A percentile compares a stretch with the other conserved stretches of the same genome.
Conservation (phyloP, 371 early-diverging fungal genomes). For the Mortierella sp. region DNA sequence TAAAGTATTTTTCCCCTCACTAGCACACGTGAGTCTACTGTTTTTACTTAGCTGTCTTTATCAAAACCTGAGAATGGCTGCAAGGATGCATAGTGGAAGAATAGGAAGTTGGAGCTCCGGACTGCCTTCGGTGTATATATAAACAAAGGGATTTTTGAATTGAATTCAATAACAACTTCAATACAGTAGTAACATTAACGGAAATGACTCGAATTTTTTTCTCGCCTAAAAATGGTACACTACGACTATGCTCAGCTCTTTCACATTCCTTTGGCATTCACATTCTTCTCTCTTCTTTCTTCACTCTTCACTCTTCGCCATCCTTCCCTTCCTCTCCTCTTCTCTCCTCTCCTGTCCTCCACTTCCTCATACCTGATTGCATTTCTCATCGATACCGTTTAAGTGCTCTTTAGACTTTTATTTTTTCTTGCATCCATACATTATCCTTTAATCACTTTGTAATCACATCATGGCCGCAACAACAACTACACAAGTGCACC, state of each 20-base stretch:
- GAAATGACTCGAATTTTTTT: too few relatives aligned
- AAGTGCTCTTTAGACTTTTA: background rate
- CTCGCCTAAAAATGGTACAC: too few relatives aligned
- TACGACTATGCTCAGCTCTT: too few relatives aligned
- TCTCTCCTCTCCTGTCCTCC: background rate
- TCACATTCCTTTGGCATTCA: too few relatives aligned
- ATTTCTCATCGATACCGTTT: background rate
- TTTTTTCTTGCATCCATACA: background rate
- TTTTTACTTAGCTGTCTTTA: too few relatives aligned
- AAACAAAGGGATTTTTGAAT: too few relatives aligned
- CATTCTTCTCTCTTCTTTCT: background rate
- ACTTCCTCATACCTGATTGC: background rate
- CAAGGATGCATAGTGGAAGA: too few relatives aligned
- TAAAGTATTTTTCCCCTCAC: background rate
- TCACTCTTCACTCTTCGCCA: background rate
- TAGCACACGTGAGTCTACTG: background rate
- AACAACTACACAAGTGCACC: slow-evolving; percentile 16
- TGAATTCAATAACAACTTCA: too few relatives aligned
- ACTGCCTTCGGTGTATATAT: too few relatives aligned
- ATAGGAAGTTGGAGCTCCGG: too few relatives aligned
- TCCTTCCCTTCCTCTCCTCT: background rate
- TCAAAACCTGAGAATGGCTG: too few relatives aligned
- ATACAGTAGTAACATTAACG: too few relatives aligned
- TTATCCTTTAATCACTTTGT: background rate
- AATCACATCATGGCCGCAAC: slow-evolving; percentile 18